Evolutionary conservation across 164 flowering plant genomes (phyloP).

Genomic region (Cinnamomum micranthum): DNA sequence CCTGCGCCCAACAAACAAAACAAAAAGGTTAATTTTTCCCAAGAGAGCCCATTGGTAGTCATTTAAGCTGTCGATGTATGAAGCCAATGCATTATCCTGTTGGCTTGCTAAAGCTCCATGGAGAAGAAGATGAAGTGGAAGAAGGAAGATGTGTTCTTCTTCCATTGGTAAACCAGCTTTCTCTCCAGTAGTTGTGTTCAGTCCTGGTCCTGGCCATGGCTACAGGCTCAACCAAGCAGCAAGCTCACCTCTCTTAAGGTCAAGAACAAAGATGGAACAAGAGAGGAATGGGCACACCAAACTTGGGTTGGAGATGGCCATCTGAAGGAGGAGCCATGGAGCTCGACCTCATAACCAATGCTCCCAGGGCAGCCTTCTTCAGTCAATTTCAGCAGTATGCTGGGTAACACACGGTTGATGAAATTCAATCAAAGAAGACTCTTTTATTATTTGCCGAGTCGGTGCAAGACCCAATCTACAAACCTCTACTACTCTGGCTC

Average conservation of each 20-base stretch:
- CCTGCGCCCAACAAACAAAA: too few relatives aligned
- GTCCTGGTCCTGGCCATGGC: slow-evolving; percentile 4
- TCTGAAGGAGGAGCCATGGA: slow-evolving; percentile 16
- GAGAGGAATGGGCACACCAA: neutral
- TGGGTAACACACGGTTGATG: slow-evolving; percentile 23
- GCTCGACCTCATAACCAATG: slow-evolving; percentile 9
- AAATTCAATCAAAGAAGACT: slow-evolving; percentile 17
- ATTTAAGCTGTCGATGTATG: too few relatives aligned
- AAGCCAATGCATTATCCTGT: too few relatives aligned
- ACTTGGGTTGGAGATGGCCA: neutral
- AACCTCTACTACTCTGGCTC: too few relatives aligned
- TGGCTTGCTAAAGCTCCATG: too few relatives aligned
- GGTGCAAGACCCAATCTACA: too few relatives aligned
- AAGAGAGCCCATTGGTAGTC: too few relatives aligned
- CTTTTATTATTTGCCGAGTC: slow-evolving; percentile 32
- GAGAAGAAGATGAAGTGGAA: too few relatives aligned
- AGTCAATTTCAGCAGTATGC: slow-evolving; percentile 25
- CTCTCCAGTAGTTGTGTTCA: too few relatives aligned
- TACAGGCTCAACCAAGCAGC: slow-evolving; percentile 11
- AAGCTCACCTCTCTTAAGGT: slow-evolving; percentile 4
- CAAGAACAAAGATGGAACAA: neutral
- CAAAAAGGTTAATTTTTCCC: too few relatives aligned
- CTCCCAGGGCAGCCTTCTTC: slow-evolving; percentile 23
- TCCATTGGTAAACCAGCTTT: too few relatives aligned
- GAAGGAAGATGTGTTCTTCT: too few relatives aligned